A percentile compares a stretch with the other conserved stretches of the same genome.
Evolutionary conservation across 1,284 basidiomycete species (phyloP).

Genomic region (Pseudozyma tsukubaensis): DNA sequence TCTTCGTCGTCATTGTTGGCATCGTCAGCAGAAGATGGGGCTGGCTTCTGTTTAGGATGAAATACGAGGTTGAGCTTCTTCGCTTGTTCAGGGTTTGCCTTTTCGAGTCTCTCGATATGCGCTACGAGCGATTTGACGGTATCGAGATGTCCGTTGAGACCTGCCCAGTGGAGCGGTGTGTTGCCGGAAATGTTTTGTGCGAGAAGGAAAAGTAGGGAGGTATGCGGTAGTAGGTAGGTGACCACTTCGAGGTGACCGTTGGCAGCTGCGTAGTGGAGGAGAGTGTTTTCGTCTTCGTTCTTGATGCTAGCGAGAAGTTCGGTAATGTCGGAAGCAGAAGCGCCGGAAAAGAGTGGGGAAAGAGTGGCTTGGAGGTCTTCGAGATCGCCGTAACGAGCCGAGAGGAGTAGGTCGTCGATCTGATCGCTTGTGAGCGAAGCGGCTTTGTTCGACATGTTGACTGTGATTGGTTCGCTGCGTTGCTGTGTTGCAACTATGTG

Average conservation of each 20-base stretch:
- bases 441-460: slow-evolving; percentile 27
- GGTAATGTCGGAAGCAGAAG: background rate
- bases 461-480: background rate
- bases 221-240: slow-evolving; percentile 44
- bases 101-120: slow-evolving; percentile 55
- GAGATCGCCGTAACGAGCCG: slow-evolving; percentile 62
- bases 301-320: slow-evolving; percentile 25
- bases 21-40: slow-evolving; percentile 1
- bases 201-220: slow-evolving; percentile 42
- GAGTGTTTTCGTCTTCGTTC: slow-evolving; percentile 60
- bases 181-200: slow-evolving; percentile 63
- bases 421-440: slow-evolving; percentile 49
- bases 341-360: slow-evolving; percentile 20
- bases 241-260: slow-evolving; percentile 61
- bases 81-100: slow-evolving; percentile 31
- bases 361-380: slow-evolving; percentile 50
- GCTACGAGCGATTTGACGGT: slow-evolving; percentile 53
- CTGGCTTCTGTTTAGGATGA: slow-evolving; percentile 23
- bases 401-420: slow-evolving; percentile 65
- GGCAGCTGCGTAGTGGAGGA: slow-evolving; percentile 62
- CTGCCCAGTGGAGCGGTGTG: slow-evolving; percentile 68
- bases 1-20: slow-evolving; percentile 27
- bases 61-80: slow-evolving; percentile 36
- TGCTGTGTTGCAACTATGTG: background rate
- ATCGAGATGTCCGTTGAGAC: slow-evolving; percentile 64